Evolutionary conservation across 192 early-diverging fungal species (phyloP).

Genomic region (Rhizophlyctis rosea): DNA sequence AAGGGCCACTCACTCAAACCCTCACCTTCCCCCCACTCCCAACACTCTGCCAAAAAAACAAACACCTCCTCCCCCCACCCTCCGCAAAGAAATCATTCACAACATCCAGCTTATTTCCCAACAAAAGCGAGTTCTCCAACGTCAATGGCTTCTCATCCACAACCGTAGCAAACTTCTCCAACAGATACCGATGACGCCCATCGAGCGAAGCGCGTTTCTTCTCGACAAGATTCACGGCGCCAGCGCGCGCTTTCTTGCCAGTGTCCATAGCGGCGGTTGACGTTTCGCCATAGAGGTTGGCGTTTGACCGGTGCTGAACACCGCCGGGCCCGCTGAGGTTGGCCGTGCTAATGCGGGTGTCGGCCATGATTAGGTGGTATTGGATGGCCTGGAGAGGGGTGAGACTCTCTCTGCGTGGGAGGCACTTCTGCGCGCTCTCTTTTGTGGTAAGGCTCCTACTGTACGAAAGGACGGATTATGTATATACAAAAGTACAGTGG

Average conservation of each 20-base stretch:
- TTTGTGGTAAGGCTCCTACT: too few species aligned
- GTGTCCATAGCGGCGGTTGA: conserved; percentile 18
- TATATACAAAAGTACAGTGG: too few species aligned
- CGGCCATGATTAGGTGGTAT: not conserved
- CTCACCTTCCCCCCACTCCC: too few species aligned
- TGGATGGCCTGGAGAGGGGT: too few species aligned
- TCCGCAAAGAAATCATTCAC: conserved; percentile 64
- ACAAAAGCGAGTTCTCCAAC: conserved; percentile 52
- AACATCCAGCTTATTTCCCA: conserved; percentile 55
- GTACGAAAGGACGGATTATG: too few species aligned
- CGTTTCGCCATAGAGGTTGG: conserved; percentile 29
- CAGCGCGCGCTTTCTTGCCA: conserved; percentile 38
- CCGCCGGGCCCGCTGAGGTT: not conserved
- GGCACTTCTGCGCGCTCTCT: too few species aligned
- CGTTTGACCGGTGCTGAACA: conserved; percentile 32
- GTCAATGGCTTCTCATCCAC: conserved; percentile 57
- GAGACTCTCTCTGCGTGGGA: too few species aligned
- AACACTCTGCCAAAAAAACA: conserved; percentile 68
- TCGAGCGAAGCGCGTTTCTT: conserved; percentile 58
- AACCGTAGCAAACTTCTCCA: conserved; percentile 54
- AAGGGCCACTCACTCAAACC: conserved; percentile 11
- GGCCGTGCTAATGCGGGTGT: not conserved
- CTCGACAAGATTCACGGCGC: conserved; percentile 41
- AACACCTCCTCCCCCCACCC: conserved; percentile 47
- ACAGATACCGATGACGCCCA: conserved; percentile 50